phyloP scores from a whole-genome alignment of 2,329 filamentous ascomycete species.

The Penicillium sp. region DNA sequence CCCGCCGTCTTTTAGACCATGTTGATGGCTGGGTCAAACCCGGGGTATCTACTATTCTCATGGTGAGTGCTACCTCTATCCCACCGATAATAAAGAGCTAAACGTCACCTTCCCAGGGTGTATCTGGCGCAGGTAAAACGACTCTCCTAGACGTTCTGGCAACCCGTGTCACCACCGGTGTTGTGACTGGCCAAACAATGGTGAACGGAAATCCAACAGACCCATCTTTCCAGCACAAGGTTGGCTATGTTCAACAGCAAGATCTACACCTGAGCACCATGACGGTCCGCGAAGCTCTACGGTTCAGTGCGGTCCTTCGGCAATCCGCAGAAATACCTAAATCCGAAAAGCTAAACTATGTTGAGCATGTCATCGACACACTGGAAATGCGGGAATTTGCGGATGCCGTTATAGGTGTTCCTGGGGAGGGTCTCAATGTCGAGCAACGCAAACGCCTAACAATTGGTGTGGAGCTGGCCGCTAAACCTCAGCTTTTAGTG shows the following conservation, averaged over 20 bases:
- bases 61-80: constrained; percentile 57
- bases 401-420: constrained; percentile 82
- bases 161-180: constrained; percentile 77
- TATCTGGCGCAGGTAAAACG: constrained; percentile 85
- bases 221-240: constrained; percentile 29
- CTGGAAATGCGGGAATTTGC: constrained; percentile 85
- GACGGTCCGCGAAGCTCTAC: constrained; percentile 80
- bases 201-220: constrained; percentile 71
- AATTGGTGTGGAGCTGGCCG: constrained; percentile 88
- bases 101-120: constrained; percentile 48
- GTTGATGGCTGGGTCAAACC: constrained; percentile 91
- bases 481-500: constrained; percentile 84
- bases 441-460: constrained; percentile 74
- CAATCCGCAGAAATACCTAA: constrained; percentile 69
- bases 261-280: constrained; percentile 79
- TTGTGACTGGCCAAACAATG: constrained; percentile 79
- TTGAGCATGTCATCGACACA: constrained; percentile 82
- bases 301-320: constrained; percentile 77
- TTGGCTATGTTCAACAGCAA: constrained; percentile 58
- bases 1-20: constrained; percentile 71
- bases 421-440: constrained; percentile 68
- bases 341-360: constrained; percentile 77
- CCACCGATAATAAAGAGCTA: too few species aligned
- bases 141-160: constrained; percentile 82
- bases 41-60: constrained; percentile 66